Base-by-base conservation (phyloP, 352 stramenopile genomes). In the Aphanomyces cochlioides region DNA sequence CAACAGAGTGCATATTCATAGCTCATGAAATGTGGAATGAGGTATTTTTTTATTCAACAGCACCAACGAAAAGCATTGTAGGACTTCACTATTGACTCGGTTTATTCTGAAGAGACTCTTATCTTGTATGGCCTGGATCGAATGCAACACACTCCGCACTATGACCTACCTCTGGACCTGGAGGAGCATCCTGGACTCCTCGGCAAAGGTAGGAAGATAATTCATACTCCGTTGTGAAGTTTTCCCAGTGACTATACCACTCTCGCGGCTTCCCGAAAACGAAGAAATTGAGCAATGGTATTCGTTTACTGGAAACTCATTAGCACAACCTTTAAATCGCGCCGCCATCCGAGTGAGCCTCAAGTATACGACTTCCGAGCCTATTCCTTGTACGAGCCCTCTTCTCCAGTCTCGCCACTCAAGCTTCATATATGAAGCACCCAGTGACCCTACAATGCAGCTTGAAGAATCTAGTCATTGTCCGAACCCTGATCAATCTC, bases 211-310 rank as follows among this genome's bases (percentile, higher is more conserved):
- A 50, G 6, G 28, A 53, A 13, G 5, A 40, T 10, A 36, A 3
- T 37, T 19, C 13, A 15, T 48, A 13, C 10, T 63, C 36, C 56
- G 17, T 7, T 6, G 41, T 19, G 0, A 43, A 53, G 43, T 19
- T 13, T 38, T 12, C 13, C 1, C 56, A 89, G 83, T 90, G 3
- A 74, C 73, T 17, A 79, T 95, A 17, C 86, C 85, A 10, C 75
- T 95, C 7, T 69, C 77, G 4, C 79, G 85, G 0, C 78, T 95
- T 1, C 80, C 83, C 12, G 79, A 91, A 73, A 78, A 77, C n/a
- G 83, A 95, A 67, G 85, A 89, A 54, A 79, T 95, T 39, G 85
- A 93, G 72, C 87, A 93, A 40, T 95, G 85, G 87, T 95, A 93
- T 63, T 77, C 84, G 7, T 75, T 95, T 28, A 76, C 86, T 2